These are phyloP conservation scores for Podaxis rugospora DNA, from an alignment of 768 basidiomycete species.

Conservation along the genomic window DNA sequence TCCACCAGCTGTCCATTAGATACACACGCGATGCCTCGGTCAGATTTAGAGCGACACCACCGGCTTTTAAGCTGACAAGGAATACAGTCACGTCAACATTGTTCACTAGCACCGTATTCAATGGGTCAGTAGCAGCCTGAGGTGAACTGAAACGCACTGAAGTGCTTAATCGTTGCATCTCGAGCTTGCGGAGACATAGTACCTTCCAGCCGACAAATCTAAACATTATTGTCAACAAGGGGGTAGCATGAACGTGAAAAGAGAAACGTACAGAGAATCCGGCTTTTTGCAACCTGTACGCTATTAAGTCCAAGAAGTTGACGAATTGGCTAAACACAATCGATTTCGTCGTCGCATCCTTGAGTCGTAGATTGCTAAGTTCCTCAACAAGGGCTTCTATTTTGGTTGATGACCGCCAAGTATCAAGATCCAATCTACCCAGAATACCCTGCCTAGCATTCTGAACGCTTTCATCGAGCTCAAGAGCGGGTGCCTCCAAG, in stretches of 20 bases:
- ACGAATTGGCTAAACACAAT: slow-evolving; percentile 97
- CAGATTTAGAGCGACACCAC: slow-evolving; percentile 87
- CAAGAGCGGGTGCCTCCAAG: slow-evolving; percentile 89
- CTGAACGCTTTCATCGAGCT: slow-evolving; percentile 58
- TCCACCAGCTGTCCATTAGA: slow-evolving; percentile 99
- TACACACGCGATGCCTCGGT: slow-evolving; percentile 92
- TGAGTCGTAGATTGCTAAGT: slow-evolving; percentile 72
- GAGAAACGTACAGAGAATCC: slow-evolving; percentile 72
- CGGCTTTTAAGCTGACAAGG: slow-evolving; percentile 93
- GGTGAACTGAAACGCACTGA: slow-evolving; percentile 52
- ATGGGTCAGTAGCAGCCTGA: background rate
- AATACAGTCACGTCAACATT: slow-evolving; percentile 96
- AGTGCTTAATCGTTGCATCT: slow-evolving; percentile 91
- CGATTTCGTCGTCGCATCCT: slow-evolving; percentile 92
- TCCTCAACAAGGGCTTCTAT: slow-evolving; percentile 97
- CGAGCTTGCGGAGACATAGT: slow-evolving; percentile 96
- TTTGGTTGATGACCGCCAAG: slow-evolving; percentile 95
- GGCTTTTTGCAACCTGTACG: slow-evolving; percentile 85
- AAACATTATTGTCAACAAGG: background rate
- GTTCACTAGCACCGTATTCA: slow-evolving; percentile 53
- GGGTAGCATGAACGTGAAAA: background rate
- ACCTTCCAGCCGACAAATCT: slow-evolving; percentile 94
- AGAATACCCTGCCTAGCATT: slow-evolving; percentile 85
- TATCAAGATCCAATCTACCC: slow-evolving; percentile 81
- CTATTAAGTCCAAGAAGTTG: slow-evolving; percentile 89